Evolutionary conservation across 1,284 basidiomycete genomes (phyloP).

Genomic region (Chalciporus sp.): DNA sequence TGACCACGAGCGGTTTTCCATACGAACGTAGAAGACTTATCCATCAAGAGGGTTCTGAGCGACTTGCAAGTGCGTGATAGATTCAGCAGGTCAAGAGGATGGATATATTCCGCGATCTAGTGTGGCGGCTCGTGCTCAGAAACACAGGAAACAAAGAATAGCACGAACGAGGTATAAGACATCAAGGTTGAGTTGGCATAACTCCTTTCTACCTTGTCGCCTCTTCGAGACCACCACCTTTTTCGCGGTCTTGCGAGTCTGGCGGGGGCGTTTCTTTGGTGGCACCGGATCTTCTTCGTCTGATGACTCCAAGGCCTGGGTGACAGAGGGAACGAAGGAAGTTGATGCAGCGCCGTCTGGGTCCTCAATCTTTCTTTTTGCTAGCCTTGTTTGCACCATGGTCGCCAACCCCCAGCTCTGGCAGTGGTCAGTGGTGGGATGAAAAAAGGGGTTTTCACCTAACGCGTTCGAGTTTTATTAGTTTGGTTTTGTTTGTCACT

Average conservation of each 20-base stretch:
- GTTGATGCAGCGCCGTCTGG: not conserved
- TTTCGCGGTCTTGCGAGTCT: not conserved
- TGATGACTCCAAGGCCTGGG: not conserved
- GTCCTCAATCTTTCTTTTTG: not conserved
- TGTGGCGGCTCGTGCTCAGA: no score
- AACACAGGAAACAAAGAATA: not conserved
- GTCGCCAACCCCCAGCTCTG: no score
- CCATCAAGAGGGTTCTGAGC: slow-evolving; percentile 27
- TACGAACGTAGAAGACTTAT: slow-evolving; percentile 23
- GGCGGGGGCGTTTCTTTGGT: not conserved
- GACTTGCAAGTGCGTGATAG: slow-evolving; percentile 32
- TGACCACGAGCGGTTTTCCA: slow-evolving; percentile 27
- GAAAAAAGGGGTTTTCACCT: not conserved
- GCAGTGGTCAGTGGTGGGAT: not conserved
- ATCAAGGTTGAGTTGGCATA: slow-evolving; percentile 25
- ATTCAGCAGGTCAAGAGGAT: slow-evolving; percentile 30
- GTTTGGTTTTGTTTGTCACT: not conserved
- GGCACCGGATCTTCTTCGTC: not conserved
- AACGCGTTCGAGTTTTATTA: not conserved
- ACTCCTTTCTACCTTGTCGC: slow-evolving; percentile 10
- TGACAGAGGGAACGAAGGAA: not conserved
- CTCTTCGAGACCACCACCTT: slow-evolving; percentile 12
- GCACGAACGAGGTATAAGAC: slow-evolving; percentile 19
- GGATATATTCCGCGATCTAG: slow-evolving; percentile 27
- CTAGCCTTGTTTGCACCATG: not conserved